Evolutionary conservation across 352 stramenopile species (phyloP).

Genomic region (Achlya hypogyna): DNA sequence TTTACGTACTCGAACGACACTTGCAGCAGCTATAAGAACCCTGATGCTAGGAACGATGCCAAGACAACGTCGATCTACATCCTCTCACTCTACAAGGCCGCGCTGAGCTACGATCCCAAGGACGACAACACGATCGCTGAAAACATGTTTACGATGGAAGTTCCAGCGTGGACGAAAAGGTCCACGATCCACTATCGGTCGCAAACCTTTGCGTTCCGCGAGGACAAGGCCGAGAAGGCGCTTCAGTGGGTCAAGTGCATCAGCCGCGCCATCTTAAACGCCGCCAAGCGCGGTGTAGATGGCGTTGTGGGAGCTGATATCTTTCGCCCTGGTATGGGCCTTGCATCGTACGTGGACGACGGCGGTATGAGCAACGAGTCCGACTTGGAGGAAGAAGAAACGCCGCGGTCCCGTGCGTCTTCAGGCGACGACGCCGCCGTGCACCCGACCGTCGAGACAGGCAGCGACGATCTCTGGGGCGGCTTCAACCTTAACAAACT

Average conservation of each 20-base stretch:
- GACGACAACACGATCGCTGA: constrained; percentile 57
- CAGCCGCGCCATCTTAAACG: constrained; percentile 49
- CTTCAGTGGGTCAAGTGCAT: constrained; percentile 72
- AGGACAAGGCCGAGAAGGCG: constrained; percentile 58
- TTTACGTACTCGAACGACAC: constrained; percentile 5
- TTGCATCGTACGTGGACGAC: constrained; percentile 11
- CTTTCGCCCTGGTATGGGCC: constrained; percentile 27
- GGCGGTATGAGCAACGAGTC: constrained; percentile 25
- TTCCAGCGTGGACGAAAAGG: constrained; percentile 61
- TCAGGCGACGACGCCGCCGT: constrained; percentile 43
- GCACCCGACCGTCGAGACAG: constrained; percentile 20
- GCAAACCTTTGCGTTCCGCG: constrained; percentile 65
- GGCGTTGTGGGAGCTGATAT: constrained; percentile 27
- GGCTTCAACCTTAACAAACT: constrained; percentile 12
- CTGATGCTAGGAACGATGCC: constrained; percentile 33
- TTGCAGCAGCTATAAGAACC: background rate
- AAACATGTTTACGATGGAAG: constrained; percentile 68
- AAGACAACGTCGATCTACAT: constrained; percentile 46
- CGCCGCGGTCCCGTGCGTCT: constrained; percentile 35
- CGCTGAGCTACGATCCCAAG: constrained; percentile 59
- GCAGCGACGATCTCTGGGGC: background rate
- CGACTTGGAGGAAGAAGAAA: constrained; percentile 1
- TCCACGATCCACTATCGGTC: constrained; percentile 43
- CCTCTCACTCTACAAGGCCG: constrained; percentile 43
- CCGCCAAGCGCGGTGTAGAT: constrained; percentile 22